Base-by-base conservation (phyloP, 768 basidiomycete genomes). In the Dentipellis fragilis region DNA sequence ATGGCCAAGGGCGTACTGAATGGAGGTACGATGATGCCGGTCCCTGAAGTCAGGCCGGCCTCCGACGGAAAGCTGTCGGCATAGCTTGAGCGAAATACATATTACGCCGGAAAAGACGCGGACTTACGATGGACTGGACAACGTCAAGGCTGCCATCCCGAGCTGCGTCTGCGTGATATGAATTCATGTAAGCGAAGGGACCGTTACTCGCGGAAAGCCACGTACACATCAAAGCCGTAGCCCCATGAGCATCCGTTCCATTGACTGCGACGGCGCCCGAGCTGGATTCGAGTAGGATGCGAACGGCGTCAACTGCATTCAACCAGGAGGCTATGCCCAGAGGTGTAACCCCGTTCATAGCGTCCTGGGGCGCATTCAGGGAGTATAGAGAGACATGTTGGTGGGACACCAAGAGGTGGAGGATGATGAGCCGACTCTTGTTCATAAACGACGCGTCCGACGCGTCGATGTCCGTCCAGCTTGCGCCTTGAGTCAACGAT, bases 201-300 rank as follows among this genome's bases (percentile, higher is more conserved):
- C 29, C 37, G 39, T 34, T 52, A 22, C 46, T 51, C 36, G 29
- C 29, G 29, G 29, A 29, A 29, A 29, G 29, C 73, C 84, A 71
- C 59, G 54, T 74, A 91, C 88, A 91, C 88, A 91, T 91, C 57
- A 91, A 73, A 6, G 88, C 81, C 23, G 88, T 91, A 21, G 85
- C 87, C 7, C 86, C 85, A 63, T 85, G 80, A 21, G 78, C 70
- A 63, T 91, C 88, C 73, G 81, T 79, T 35, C 82, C 85, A 60
- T 90, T 84, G 3, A 89, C 86, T 7, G 83, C 77, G 21, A 90
- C 80, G 21, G 78, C 66, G 45, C 81, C 83, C 2, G 72, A 68
- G 61, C 83, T 84, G 29, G 72, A 76, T 48, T 86, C 80, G 22
- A 90, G 75, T n/a, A 90, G 70, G 42, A 81, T 62, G 54, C 72